Evolutionary conservation across 1,284 basidiomycete species (phyloP).

Genomic region (Cutaneotrichosporon dermatis): DNA sequence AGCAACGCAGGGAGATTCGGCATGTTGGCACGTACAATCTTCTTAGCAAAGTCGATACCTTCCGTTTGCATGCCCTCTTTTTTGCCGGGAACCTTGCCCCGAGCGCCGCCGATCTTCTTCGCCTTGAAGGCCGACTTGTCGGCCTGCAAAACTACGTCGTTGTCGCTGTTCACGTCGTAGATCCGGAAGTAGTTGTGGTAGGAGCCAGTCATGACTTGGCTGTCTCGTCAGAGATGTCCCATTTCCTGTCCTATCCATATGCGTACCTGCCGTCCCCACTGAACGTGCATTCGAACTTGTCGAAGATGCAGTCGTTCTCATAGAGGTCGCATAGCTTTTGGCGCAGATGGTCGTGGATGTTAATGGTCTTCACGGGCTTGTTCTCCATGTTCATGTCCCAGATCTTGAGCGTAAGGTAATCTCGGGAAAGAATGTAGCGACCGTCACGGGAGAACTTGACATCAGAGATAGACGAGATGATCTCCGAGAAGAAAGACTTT

Average conservation of each 20-base stretch:
- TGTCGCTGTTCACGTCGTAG: constrained; percentile 86
- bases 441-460: constrained; percentile 99
- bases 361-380: constrained; percentile 93
- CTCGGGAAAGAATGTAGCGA: constrained; percentile 91
- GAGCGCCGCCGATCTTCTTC: constrained; percentile 86
- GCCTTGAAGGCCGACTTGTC: constrained; percentile 99
- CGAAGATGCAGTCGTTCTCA: constrained; percentile 99
- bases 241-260: constrained; percentile 44
- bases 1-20: constrained; percentile 2
- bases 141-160: constrained; percentile 91
- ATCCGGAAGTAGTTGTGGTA: constrained; percentile 99
- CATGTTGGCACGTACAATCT: constrained; percentile 61
- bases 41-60: constrained; percentile 97
- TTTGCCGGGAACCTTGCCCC: constrained; percentile 68
- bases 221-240: constrained; percentile 40
- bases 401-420: constrained; percentile 97
- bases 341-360: constrained; percentile 96
- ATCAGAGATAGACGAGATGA: constrained; percentile 98
- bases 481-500: constrained; percentile 99
- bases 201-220: constrained; percentile 91
- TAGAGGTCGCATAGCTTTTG: constrained; percentile 98
- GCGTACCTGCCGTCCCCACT: constrained; percentile 84
- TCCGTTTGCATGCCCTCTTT: constrained; percentile 85
- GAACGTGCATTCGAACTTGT: constrained; percentile 98
- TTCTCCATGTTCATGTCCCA: constrained; percentile 99